Evolutionary conservation across 2,329 filamentous ascomycete species (phyloP), one percentile per base, ranked within the genome.

Genomic region (Trichophyton equinum): DNA sequence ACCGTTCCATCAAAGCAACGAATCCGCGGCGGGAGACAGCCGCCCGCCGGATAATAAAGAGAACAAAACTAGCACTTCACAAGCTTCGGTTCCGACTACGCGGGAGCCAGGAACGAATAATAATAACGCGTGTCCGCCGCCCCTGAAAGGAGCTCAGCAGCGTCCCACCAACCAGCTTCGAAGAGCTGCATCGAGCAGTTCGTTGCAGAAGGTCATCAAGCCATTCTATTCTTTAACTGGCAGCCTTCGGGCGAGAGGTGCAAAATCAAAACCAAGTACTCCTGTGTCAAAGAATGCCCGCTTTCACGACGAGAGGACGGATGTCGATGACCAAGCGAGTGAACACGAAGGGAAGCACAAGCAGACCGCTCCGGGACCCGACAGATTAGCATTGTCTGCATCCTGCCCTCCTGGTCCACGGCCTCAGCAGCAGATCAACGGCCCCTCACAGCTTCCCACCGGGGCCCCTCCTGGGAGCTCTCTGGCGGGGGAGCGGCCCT

Each of bases 151-250:
- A 15, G 22, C n/a, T 30, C 49, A 33, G 49, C 49, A 18, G 49
- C 13, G 20, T 22, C 44, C 44, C 20, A 18, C 44, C 20, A 47
- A 30, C 11, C 49, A 7, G 11, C 13, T 33, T 53, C 49, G 11
- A 53, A 27, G 49, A 18, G 22, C 22, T 53, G 27, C 15, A 3
- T 53, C 27, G 11, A 53, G 27, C 27, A 33, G n/a, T 44, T 63
- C 60, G 22, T 33, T 53, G 49, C 49, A 33, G 13, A 53, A 53
- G n/a, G 27, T 51, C 64, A 62, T 58, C 67, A 65, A 59, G 70
- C 67, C 55, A 72, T 72, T 5, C 71, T 72, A 7, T 72, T 73
- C 46, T 9, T 59, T 63, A 20, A 30, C 38, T 18, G 55, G 27
- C 18, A 11, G 38, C 11, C 18, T 22, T 20, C 9, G 55, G n/a